These are phyloP conservation scores for Aspergillus thermomutatus DNA, from an alignment of 2,329 filamentous ascomycete genomes.

Conservation along the genomic window DNA sequence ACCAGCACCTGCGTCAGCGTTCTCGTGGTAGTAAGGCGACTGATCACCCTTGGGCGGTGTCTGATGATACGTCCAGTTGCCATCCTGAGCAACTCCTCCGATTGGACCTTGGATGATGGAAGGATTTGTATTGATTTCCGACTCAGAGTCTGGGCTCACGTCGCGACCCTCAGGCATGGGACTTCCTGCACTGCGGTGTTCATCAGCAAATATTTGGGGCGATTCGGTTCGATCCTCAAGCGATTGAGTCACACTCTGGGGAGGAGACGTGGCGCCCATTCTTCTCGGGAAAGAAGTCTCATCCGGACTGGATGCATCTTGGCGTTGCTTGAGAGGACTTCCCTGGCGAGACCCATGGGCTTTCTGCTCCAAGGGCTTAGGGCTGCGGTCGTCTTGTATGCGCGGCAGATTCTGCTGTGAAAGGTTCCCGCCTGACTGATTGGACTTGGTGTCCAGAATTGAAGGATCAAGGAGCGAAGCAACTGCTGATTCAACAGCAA, in stretches of 20 bases:
- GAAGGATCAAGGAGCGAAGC: slow-evolving; percentile 87
- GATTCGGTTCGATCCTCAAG: slow-evolving; percentile 40
- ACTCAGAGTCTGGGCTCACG: slow-evolving; percentile 46
- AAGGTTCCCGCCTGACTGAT: slow-evolving; percentile 45
- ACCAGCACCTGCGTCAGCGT: slow-evolving; percentile 45
- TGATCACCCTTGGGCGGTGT: slow-evolving; percentile 49
- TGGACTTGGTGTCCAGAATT: slow-evolving; percentile 61
- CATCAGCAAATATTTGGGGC: slow-evolving; percentile 64
- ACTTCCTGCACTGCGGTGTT: slow-evolving; percentile 64
- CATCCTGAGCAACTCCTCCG: slow-evolving; percentile 51
- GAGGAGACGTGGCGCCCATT: slow-evolving; percentile 48
- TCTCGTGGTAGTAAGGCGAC: slow-evolving; percentile 23
- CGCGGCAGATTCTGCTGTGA: slow-evolving; percentile 41
- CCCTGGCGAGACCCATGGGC: slow-evolving; percentile 32
- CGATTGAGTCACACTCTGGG: slow-evolving; percentile 53
- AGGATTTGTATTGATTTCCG: slow-evolving; percentile 76
- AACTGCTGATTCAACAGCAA: slow-evolving; percentile 82
- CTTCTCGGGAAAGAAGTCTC: slow-evolving; percentile 38
- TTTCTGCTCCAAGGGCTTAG: slow-evolving; percentile 19
- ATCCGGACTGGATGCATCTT: slow-evolving; percentile 35
- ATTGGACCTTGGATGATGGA: slow-evolving; percentile 76
- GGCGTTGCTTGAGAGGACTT: slow-evolving; percentile 46
- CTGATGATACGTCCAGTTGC: slow-evolving; percentile 54
- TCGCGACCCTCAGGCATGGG: slow-evolving; percentile 77
- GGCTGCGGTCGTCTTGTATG: slow-evolving; percentile 34